Base-by-base conservation (phyloP, 805 yeast species). In the Lipomyces oligophaga region DNA sequence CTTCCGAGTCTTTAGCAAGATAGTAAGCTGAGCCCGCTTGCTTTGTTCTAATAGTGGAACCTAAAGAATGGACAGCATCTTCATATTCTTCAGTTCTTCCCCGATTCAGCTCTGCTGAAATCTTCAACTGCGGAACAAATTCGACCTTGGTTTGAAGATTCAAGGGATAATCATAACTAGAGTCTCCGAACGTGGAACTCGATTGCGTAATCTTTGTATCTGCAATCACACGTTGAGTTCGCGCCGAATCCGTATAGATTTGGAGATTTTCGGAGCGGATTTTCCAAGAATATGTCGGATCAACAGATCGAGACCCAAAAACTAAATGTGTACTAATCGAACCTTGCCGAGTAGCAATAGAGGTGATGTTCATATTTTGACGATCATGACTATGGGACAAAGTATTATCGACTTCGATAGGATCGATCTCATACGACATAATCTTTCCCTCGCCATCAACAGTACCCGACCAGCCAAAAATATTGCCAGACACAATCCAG, bases 401-500 rank as follows among this genome's bases (percentile, higher is more conserved):
- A n/a, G 16, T 15, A 11, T 41, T 34, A 11, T 19, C 20, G 15
- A 49, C 34, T 3, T 5, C n/a, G 10, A 51, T 39, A 15, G 49
- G 45, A 18, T 21, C 26, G 20, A 34, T 43, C 15, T 5, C 19
- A 3, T 32, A 15, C 22, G 38, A 40, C 4, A 22, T 19, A 18
- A 51, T 15, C 13, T 39, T 35, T 11, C 55, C 55, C 4, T 36
- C 11, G 16, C 49, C 49, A 2, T 43, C 45, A 4, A 25, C 39
- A 16, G 13, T 35, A 6, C 49, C 49, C 3, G 44, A 25, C 55
- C 55, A 51, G 21, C 35, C 40, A 11, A 47, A 37, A 8, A 51
- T 11, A 19, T 49, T 48, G n/a, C 50, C 55, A 4, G 52, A 45
- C 13, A 51, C 55, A 21, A 51, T 40, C 55, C 55, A 51, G 37